phyloP scores from a whole-genome alignment of 768 basidiomycete species.

The Termitomyces titanicus region DNA sequence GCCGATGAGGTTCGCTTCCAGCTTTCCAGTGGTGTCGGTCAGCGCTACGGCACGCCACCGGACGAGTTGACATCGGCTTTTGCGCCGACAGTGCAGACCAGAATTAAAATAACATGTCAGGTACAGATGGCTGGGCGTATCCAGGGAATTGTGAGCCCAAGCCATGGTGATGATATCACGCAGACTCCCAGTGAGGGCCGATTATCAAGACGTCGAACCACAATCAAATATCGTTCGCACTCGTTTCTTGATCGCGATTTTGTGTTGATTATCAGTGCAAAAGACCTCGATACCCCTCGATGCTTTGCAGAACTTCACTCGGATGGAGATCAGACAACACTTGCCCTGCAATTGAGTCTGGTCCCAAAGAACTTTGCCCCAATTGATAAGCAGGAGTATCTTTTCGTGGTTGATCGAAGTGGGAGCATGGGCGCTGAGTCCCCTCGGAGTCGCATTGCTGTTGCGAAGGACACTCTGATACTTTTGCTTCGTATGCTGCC shows the following conservation, averaged over 20 bases:
- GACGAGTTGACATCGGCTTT: slow-evolving; percentile 28
- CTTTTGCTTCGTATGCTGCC: slow-evolving; percentile 51
- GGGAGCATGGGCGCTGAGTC: slow-evolving; percentile 41
- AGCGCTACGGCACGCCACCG: slow-evolving; percentile 51
- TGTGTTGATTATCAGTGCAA: slow-evolving; percentile 44
- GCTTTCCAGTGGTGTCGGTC: slow-evolving; percentile 45
- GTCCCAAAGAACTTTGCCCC: slow-evolving; percentile 47
- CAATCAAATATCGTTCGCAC: slow-evolving; percentile 34
- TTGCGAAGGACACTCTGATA: slow-evolving; percentile 42
- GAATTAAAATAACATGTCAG: slow-evolving; percentile 37
- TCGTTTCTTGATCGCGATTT: slow-evolving; percentile 47
- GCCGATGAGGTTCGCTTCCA: slow-evolving; percentile 49
- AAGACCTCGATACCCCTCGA: slow-evolving; percentile 48
- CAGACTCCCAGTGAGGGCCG: slow-evolving; percentile 26
- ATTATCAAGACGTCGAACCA: slow-evolving; percentile 36
- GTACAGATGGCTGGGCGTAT: slow-evolving; percentile 49
- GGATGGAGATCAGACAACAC: slow-evolving; percentile 24
- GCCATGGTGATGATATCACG: slow-evolving; percentile 32
- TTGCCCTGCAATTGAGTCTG: slow-evolving; percentile 53
- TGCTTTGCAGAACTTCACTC: slow-evolving; percentile 48
- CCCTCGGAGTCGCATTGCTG: slow-evolving; percentile 30
- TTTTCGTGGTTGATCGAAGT: slow-evolving; percentile 60
- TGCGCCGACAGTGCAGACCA: slow-evolving; percentile 26
- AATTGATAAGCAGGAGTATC: slow-evolving; percentile 46
- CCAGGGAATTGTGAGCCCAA: slow-evolving; percentile 36